phyloP scores from a whole-genome alignment of 192 early-diverging fungal species.

The Globomyces pollinis-pini region DNA sequence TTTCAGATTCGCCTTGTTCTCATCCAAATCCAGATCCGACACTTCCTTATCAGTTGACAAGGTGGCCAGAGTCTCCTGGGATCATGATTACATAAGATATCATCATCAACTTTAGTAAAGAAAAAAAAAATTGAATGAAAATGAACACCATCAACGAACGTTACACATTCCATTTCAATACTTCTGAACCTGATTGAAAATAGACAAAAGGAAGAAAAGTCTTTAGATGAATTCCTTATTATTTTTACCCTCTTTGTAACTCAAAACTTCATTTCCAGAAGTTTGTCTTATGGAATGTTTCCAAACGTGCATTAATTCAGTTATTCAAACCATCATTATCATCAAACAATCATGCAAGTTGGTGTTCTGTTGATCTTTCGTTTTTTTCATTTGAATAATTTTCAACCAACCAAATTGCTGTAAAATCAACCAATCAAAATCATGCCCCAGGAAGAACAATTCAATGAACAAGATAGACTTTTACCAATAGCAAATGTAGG shows the following conservation, averaged over 20 bases:
- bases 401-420: too few relatives aligned
- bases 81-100: conserved; percentile 3
- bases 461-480: conserved; percentile 69
- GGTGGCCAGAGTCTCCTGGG: too few relatives aligned
- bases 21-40: not conserved
- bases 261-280: too few relatives aligned
- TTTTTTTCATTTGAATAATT: not conserved
- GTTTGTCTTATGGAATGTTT: too few relatives aligned
- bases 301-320: too few relatives aligned
- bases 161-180: too few relatives aligned
- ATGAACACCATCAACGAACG: not conserved
- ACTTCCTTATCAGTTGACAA: not conserved
- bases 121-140: not conserved
- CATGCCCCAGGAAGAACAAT: not conserved
- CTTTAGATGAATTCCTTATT: too few relatives aligned
- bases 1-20: conserved; percentile 1
- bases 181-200: too few relatives aligned
- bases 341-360: not conserved
- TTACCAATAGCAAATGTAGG: conserved; percentile 93
- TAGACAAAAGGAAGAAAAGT: too few relatives aligned
- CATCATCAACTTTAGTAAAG: too few relatives aligned
- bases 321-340: too few relatives aligned
- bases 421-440: not conserved
- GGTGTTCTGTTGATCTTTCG: not conserved
- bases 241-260: too few relatives aligned